Evolutionary conservation across 768 basidiomycete species (phyloP).

Genomic region (Lactifluus piperatus): DNA sequence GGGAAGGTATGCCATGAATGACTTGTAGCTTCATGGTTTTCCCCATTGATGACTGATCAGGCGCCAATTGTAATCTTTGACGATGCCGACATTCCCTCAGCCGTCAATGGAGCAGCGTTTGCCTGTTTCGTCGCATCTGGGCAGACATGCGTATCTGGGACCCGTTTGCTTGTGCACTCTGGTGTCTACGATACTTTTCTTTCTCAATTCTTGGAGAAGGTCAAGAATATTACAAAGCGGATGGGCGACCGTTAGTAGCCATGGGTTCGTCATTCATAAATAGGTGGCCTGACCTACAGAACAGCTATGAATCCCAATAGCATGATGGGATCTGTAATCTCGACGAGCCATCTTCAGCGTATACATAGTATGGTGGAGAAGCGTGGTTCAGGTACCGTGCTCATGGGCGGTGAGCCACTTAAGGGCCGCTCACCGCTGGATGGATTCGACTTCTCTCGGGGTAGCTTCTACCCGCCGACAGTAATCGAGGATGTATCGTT

Average conservation of each 20-base stretch:
- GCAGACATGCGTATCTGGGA: constrained; percentile 89
- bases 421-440: constrained; percentile 55
- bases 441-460: constrained; percentile 58
- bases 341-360: constrained; percentile 49
- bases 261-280: neutral
- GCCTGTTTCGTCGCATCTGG: constrained; percentile 82
- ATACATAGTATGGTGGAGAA: constrained; percentile 50
- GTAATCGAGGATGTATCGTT: constrained; percentile 50
- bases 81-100: constrained; percentile 64
- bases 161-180: constrained; percentile 69
- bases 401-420: constrained; percentile 63
- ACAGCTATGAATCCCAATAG: constrained; percentile 61
- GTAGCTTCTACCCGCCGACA: constrained; percentile 77
- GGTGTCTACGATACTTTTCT: constrained; percentile 63
- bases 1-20: constrained; percentile 48
- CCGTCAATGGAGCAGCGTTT: constrained; percentile 78
- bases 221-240: constrained; percentile 47
- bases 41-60: constrained; percentile 29
- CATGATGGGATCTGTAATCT: constrained; percentile 79
- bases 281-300: neutral
- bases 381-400: constrained; percentile 37
- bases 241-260: constrained; percentile 63
- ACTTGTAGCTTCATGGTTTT: neutral
- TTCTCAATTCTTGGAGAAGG: constrained; percentile 50
- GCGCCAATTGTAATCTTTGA: constrained; percentile 75